Base-by-base conservation (phyloP, 2,329 filamentous ascomycete species). In the Cyphellophora attinorum region DNA sequence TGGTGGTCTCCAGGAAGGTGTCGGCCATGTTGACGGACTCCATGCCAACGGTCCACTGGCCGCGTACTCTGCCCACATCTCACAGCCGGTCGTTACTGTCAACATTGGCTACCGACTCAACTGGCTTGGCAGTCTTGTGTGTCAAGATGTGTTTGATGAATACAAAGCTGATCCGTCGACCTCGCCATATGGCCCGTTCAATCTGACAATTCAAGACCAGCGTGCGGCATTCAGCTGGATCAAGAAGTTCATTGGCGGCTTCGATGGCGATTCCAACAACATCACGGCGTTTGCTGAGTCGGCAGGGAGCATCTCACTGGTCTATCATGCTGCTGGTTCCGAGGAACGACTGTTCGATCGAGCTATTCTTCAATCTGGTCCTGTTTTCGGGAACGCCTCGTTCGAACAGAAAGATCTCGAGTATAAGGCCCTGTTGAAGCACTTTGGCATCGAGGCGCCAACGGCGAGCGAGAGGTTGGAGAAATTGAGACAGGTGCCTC, bases 271-370 rank as follows among this genome's bases (percentile, higher is more conserved):
- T 34, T 50, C 54, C 5, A 45, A 52, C 0, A 56, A 58, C 33
- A 53, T 64, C 19, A 57, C 54, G 19, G 39, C 58, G 6, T 51
- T 60, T 15, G 67, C 68, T 12, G 60, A 69, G 42, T 66, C 61
- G 27, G 65, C 64, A 4, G 68, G 68, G 14, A 65, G 54, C 12
- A 52, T 36, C n/a, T 33, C 37, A 16, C 15, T 42, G 13, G 27
- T 35, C 11, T 36, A 42, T 16, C 39, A 45, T n/a, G 40, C 41
- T 8, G 29, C 25, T 14, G 41, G 41, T 6, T 35, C 29, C 11
- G 27, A 33, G 13, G 30, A 40, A 4, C 13, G 19, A 17, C 14
- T 35, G 14, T 28, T 30, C 36, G 31, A 36, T 17, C 27, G 39
- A 4, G n/a, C n/a, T n/a, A n/a, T n/a, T n/a, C n/a, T n/a, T n/a